Conservation (phyloP, 1,284 basidiomycete species). For the Schizophyllum commune region DNA sequence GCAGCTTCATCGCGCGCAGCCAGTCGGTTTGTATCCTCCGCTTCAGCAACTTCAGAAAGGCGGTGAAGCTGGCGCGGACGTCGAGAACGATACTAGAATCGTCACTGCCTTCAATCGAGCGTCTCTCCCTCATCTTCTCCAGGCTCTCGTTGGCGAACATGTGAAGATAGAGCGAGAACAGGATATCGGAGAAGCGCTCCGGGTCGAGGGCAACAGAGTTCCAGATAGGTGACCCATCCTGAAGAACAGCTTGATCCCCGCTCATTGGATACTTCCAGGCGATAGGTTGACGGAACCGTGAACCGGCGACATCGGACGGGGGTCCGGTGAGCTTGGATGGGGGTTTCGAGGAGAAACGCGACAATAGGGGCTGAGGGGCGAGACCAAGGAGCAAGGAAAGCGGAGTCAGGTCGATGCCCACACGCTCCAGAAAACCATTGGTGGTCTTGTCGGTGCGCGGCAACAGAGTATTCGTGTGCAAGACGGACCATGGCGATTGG, state of each 20-base stretch:
- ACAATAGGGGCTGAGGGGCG: constrained; percentile 39
- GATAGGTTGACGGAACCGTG: constrained; percentile 31
- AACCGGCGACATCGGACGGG: neutral
- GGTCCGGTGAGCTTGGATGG: neutral
- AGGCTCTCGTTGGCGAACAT: constrained; percentile 30
- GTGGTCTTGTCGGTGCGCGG: constrained; percentile 14
- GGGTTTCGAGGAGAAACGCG: constrained; percentile 11
- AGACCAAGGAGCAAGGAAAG: constrained; percentile 35
- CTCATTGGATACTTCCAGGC: constrained; percentile 32
- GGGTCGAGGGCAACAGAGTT: constrained; percentile 19
- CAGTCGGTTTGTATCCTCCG: constrained; percentile 14
- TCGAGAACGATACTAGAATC: constrained; percentile 29
- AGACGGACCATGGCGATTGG: constrained; percentile 15
- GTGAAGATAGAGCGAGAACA: constrained; percentile 35
- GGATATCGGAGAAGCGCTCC: constrained; percentile 27
- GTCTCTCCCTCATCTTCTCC: neutral
- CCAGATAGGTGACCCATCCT: neutral
- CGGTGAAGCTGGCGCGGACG: constrained; percentile 33
- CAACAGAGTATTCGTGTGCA: constrained; percentile 36
- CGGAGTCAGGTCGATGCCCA: constrained; percentile 31
- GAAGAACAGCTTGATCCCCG: constrained; percentile 16
- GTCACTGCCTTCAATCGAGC: too few relatives aligned
- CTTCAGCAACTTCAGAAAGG: constrained; percentile 29
- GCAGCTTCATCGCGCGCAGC: neutral
- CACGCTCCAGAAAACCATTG: constrained; percentile 20